These are phyloP conservation scores for Peniophora sp. DNA, from an alignment of 1,284 basidiomycete species.

Conservation along the genomic window DNA sequence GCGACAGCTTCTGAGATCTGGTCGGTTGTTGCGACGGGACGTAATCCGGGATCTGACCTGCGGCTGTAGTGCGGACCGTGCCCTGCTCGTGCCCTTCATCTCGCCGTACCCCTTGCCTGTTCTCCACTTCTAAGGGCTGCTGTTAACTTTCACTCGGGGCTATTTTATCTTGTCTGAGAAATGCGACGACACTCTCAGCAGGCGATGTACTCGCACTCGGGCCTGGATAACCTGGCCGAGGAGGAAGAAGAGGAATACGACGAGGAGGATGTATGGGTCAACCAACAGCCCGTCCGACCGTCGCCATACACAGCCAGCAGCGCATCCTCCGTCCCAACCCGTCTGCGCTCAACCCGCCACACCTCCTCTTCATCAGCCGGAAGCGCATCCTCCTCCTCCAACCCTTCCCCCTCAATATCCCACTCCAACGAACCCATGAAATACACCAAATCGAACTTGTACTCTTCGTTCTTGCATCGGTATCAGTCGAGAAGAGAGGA, in stretches of 20 bases:
- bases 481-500: constrained; percentile 59
- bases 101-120: constrained; percentile 1
- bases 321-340: constrained; percentile 11
- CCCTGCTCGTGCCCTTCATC: not conserved
- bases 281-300: constrained; percentile 7
- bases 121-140: constrained; percentile 6
- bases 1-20: too few species aligned
- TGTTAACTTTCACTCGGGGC: too few species aligned
- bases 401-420: constrained; percentile 20
- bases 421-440: constrained; percentile 25
- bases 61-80: too few species aligned
- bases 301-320: constrained; percentile 16
- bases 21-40: too few species aligned
- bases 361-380: constrained; percentile 19
- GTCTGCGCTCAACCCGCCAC: constrained; percentile 19
- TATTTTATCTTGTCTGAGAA: constrained; percentile 6
- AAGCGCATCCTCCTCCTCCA: constrained; percentile 19
- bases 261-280: constrained; percentile 35
- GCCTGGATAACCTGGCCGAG: constrained; percentile 35
- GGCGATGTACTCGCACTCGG: constrained; percentile 55
- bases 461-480: constrained; percentile 68
- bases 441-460: constrained; percentile 49
- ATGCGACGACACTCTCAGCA: constrained; percentile 44
- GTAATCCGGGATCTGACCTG: too few species aligned
- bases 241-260: constrained; percentile 37